A percentile compares a stretch with the other conserved stretches of the same genome.
phyloP scores from a whole-genome alignment of 148 eudicot genomes.

The Chenopodium berlandieri region DNA sequence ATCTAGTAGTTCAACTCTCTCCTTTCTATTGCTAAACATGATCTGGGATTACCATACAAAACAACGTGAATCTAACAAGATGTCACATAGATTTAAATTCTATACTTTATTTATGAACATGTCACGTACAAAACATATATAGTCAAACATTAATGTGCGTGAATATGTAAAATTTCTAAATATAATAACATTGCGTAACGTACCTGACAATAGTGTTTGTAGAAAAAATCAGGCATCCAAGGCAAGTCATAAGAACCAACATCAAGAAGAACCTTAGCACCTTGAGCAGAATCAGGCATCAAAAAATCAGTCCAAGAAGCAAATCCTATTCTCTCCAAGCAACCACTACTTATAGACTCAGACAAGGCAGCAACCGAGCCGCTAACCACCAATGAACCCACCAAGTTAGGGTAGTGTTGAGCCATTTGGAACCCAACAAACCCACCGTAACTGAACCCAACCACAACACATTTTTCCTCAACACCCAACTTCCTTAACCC shows the following conservation, averaged over 20 bases:
- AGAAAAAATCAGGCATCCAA: slow-evolving; percentile 35
- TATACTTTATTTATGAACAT: too few relatives aligned
- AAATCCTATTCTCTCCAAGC: slow-evolving; percentile 27
- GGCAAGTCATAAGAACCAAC: slow-evolving; percentile 31
- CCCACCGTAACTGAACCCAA: slow-evolving; percentile 66
- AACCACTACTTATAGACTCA: slow-evolving; percentile 28
- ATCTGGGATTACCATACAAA: slow-evolving; percentile 18
- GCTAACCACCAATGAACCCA: slow-evolving; percentile 44
- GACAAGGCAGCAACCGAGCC: slow-evolving; percentile 32
- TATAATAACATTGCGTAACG: too few relatives aligned
- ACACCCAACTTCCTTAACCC: slow-evolving; percentile 46
- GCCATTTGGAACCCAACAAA: slow-evolving; percentile 59
- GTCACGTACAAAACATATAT: too few relatives aligned
- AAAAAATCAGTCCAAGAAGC: slow-evolving; percentile 37
- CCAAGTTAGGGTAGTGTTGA: slow-evolving; percentile 41
- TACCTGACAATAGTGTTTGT: slow-evolving; percentile 31
- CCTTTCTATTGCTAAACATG: slow-evolving; percentile 40
- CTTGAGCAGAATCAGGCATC: slow-evolving; percentile 42
- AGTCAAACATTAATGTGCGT: too few relatives aligned
- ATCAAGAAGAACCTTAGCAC: slow-evolving; percentile 29
- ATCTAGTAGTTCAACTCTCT: slow-evolving; percentile 39
- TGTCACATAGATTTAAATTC: too few relatives aligned
- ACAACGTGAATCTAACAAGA: too few relatives aligned
- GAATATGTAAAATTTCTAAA: too few relatives aligned
- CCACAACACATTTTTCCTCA: slow-evolving; percentile 43